phyloP scores from a whole-genome alignment of 176 grass and related monocot species.

The Thalia dealbata region DNA sequence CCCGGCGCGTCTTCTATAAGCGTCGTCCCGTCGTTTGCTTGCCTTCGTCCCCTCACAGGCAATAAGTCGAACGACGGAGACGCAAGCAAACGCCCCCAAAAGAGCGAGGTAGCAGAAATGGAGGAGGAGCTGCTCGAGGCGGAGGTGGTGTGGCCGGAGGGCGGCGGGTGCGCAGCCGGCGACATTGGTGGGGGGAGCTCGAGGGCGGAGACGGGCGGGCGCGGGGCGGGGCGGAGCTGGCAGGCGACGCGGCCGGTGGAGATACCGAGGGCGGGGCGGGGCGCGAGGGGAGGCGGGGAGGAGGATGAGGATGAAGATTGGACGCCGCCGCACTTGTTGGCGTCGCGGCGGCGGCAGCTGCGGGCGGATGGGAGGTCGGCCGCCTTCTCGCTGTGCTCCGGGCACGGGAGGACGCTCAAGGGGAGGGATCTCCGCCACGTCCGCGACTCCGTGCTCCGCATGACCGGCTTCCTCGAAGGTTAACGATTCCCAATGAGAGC shows the following conservation, averaged over 20 bases:
- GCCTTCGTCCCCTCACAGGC: neutral
- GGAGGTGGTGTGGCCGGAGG: constrained; percentile 43
- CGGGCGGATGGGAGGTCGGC: constrained; percentile 19
- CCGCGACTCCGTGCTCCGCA: constrained; percentile 47
- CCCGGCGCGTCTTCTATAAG: too few species aligned
- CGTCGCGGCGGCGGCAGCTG: constrained; percentile 38
- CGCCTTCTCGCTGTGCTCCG: constrained; percentile 35
- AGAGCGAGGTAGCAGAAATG: too few species aligned
- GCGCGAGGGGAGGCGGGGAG: constrained; percentile 1
- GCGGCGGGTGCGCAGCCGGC: neutral
- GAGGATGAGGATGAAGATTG: constrained; percentile 11
- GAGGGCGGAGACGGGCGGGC: neutral
- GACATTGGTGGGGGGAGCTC: neutral
- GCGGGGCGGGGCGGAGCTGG: neutral
- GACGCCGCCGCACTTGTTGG: constrained; percentile 42
- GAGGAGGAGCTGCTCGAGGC: constrained; percentile 39
- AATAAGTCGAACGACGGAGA: neutral
- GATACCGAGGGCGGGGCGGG: neutral
- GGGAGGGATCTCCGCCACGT: constrained; percentile 54
- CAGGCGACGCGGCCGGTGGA: neutral
- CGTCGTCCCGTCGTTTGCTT: neutral
- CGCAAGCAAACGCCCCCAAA: too few species aligned
- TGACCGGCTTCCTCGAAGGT: constrained; percentile 49
- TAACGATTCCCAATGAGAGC: neutral
- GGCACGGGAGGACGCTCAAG: constrained; percentile 58